A percentile compares a stretch with the other conserved stretches of the same genome.
Evolutionary conservation across 805 yeast species (phyloP).

Genomic region (Starmerella sp.): DNA sequence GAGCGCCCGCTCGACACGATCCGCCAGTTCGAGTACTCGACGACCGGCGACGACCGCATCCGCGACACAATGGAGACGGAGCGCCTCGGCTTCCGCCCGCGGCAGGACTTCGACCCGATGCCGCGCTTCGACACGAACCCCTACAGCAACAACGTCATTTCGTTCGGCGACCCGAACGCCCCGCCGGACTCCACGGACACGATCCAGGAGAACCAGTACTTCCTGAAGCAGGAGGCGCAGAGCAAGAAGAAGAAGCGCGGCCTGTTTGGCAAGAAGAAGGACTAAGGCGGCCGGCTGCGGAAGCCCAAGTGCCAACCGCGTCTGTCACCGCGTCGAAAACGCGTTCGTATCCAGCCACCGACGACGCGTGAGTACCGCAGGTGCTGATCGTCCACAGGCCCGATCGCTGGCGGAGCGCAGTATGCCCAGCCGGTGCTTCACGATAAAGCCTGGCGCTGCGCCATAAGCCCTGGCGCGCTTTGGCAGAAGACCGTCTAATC

Average conservation of each 20-base stretch:
- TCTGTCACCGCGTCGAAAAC: no score
- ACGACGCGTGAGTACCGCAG: no score
- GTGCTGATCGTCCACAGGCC: no score
- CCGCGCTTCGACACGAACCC: slow-evolving; percentile 37
- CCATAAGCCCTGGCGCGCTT: no score
- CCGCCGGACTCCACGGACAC: slow-evolving; percentile 28
- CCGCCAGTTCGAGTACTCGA: slow-evolving; percentile 83
- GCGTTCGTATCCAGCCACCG: no score
- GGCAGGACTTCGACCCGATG: slow-evolving; percentile 50
- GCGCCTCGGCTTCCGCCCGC: slow-evolving; percentile 72
- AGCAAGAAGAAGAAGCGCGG: slow-evolving; percentile 68
- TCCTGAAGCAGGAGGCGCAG: slow-evolving; percentile 33
- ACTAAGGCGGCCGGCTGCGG: slow-evolving; percentile 10
- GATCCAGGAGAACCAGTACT: slow-evolving; percentile 28
- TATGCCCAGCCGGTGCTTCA: no score
- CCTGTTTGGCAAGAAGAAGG: slow-evolving; percentile 63
- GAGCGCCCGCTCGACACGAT: slow-evolving; percentile 97
- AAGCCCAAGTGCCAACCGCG: no score
- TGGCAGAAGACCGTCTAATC: no score
- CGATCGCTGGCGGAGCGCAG: no score
- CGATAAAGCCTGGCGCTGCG: no score
- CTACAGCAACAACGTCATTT: slow-evolving; percentile 32
- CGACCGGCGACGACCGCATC: slow-evolving; percentile 75
- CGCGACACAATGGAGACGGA: slow-evolving; percentile 72
- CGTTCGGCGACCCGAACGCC: slow-evolving; percentile 33